Percentiles rank a stretch among this genome's conserved stretches.
Evolutionary conservation across 2,329 filamentous ascomycete species (phyloP).

Genomic region (Phialophora chinensis): DNA sequence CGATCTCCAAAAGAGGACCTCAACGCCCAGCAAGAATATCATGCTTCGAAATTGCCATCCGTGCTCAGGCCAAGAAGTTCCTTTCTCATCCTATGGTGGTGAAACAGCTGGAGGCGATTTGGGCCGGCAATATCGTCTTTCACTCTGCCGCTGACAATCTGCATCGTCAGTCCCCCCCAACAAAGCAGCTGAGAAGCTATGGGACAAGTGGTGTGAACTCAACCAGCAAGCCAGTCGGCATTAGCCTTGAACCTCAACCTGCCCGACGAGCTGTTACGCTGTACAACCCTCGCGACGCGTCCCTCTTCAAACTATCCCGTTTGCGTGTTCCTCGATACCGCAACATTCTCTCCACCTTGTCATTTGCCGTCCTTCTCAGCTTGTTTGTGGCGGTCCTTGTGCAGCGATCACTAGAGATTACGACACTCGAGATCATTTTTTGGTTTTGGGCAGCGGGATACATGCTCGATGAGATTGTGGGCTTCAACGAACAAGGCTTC

Average conservation of each 20-base stretch:
- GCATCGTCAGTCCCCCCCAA: constrained; percentile 60
- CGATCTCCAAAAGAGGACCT: constrained; percentile 43
- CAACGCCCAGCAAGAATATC: constrained; percentile 77
- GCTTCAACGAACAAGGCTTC: constrained; percentile 96
- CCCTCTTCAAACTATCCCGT: constrained; percentile 87
- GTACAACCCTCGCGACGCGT: constrained; percentile 89
- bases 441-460: constrained; percentile 99
- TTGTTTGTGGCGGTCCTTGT: constrained; percentile 83
- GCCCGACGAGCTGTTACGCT: constrained; percentile 73
- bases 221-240: constrained; percentile 34
- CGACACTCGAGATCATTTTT: constrained; percentile 82
- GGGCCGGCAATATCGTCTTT: constrained; percentile 94
- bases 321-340: constrained; percentile 90
- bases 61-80: constrained; percentile 90
- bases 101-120: constrained; percentile 94
- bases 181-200: constrained; percentile 44
- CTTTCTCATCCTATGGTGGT: constrained; percentile 89
- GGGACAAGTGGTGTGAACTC: constrained; percentile 45
- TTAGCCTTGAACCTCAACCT: constrained; percentile 19
- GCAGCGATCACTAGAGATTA: constrained; percentile 78
- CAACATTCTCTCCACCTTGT: constrained; percentile 86
- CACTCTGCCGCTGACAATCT: constrained; percentile 85
- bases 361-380: constrained; percentile 80
- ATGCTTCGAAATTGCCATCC: constrained; percentile 89
- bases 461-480: constrained; percentile 94